Conservation (phyloP, 2,329 filamentous ascomycete genomes). For the Penicillium sp. region DNA sequence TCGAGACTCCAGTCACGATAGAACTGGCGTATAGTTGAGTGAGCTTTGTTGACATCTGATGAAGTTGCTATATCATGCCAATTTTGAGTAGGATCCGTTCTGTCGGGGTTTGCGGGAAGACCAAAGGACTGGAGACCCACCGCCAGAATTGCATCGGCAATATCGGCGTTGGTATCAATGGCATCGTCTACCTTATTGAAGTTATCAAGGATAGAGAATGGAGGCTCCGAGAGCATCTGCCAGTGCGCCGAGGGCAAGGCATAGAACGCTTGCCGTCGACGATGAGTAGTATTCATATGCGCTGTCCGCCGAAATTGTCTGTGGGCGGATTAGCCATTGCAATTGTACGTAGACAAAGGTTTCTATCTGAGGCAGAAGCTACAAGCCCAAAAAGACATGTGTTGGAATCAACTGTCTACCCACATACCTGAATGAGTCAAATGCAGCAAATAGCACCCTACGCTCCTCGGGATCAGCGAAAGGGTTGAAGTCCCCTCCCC, state of each 20-base stretch:
- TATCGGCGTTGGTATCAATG: slow-evolving; percentile 76
- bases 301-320: slow-evolving; percentile 78
- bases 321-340: slow-evolving; percentile 5
- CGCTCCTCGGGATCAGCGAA: slow-evolving; percentile 70
- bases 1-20: slow-evolving; percentile 88
- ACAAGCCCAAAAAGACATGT: neutral
- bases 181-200: slow-evolving; percentile 73
- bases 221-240: slow-evolving; percentile 68
- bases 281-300: slow-evolving; percentile 83
- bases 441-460: slow-evolving; percentile 65
- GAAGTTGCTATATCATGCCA: slow-evolving; percentile 65
- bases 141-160: slow-evolving; percentile 70
- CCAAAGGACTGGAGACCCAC: slow-evolving; percentile 60
- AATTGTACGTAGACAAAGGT: neutral
- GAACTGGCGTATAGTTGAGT: slow-evolving; percentile 85
- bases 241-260: slow-evolving; percentile 75
- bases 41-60: slow-evolving; percentile 76
- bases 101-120: slow-evolving; percentile 34
- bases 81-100: slow-evolving; percentile 41
- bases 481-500: slow-evolving; percentile 57
- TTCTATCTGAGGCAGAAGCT: neutral
- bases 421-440: slow-evolving; percentile 83
- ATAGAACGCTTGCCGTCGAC: slow-evolving; percentile 86
- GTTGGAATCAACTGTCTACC: neutral
- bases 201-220: slow-evolving; percentile 72